Percentiles rank a stretch among this genome's conserved stretches.
These are phyloP conservation scores for Microascus cirrosus DNA, from an alignment of 2,329 filamentous ascomycete genomes.

Conservation along the genomic window DNA sequence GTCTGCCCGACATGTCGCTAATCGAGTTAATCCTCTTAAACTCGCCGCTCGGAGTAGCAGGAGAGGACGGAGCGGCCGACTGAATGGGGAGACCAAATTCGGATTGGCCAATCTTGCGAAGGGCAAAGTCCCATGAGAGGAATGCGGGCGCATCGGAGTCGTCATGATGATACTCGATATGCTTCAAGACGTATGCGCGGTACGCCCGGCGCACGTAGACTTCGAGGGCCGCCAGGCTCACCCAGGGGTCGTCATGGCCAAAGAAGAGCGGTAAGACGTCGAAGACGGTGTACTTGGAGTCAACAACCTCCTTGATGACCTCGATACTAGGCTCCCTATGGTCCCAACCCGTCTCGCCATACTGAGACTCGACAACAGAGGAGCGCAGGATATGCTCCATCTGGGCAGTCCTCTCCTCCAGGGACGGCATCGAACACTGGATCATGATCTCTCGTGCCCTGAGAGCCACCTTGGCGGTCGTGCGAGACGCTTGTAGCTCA, in stretches of 20 bases:
- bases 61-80: slow-evolving; percentile 73
- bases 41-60: slow-evolving; percentile 60
- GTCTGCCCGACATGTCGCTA: slow-evolving; percentile 81
- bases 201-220: slow-evolving; percentile 95
- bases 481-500: slow-evolving; percentile 71
- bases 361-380: slow-evolving; percentile 91
- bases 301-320: slow-evolving; percentile 92
- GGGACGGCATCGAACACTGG: slow-evolving; percentile 87
- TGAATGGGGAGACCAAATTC: slow-evolving; percentile 77
- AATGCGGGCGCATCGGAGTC: slow-evolving; percentile 62
- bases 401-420: slow-evolving; percentile 88
- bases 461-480: slow-evolving; percentile 87
- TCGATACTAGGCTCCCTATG: slow-evolving; percentile 86
- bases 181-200: slow-evolving; percentile 85
- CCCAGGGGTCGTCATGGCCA: slow-evolving; percentile 86
- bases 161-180: slow-evolving; percentile 78
- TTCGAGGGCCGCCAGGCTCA: slow-evolving; percentile 84
- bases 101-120: slow-evolving; percentile 84
- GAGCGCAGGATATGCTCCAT: slow-evolving; percentile 98
- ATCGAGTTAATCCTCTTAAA: slow-evolving; percentile 82
- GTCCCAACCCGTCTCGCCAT: slow-evolving; percentile 94
- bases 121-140: slow-evolving; percentile 89
- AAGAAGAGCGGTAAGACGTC: slow-evolving; percentile 95
- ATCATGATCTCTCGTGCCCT: slow-evolving; percentile 97
- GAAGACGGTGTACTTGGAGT: slow-evolving; percentile 97